A percentile compares a stretch with the other conserved stretches of the same genome.
These are phyloP conservation scores for Leccinum uliginosum DNA, from an alignment of 768 basidiomycete genomes.

Conservation along the genomic window DNA sequence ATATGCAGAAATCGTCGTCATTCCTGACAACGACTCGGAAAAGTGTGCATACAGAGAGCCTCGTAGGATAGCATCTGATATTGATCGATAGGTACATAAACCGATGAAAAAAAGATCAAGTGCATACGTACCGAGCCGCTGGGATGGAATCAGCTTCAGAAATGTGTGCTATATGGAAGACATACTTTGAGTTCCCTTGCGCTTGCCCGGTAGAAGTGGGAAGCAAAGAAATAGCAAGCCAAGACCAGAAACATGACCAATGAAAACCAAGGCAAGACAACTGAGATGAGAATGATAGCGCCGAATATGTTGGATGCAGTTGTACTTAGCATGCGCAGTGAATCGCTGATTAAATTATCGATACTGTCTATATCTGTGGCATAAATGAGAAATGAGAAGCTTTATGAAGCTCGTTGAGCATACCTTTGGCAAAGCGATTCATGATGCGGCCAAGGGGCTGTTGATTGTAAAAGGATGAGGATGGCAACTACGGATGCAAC, in stretches of 20 bases:
- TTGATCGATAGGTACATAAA: neutral
- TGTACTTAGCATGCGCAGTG: constrained; percentile 64
- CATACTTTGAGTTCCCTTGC: constrained; percentile 80
- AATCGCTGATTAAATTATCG: constrained; percentile 72
- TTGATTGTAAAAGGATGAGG: constrained; percentile 7
- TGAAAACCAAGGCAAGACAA: constrained; percentile 81
- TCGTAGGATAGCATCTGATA: constrained; percentile 74
- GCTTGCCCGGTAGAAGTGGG: constrained; percentile 79
- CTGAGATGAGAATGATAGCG: constrained; percentile 73
- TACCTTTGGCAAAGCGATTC: constrained; percentile 85
- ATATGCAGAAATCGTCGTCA: constrained; percentile 87
- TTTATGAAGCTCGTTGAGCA: neutral
- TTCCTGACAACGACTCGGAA: constrained; percentile 82
- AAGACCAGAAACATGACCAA: constrained; percentile 62
- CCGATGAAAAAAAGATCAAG: neutral
- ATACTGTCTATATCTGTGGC: constrained; percentile 67
- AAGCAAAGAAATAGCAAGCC: constrained; percentile 65
- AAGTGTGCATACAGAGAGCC: constrained; percentile 89
- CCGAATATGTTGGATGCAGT: constrained; percentile 67
- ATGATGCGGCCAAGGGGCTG: constrained; percentile 82
- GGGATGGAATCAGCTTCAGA: constrained; percentile 4
- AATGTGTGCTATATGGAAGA: neutral
- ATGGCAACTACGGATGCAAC: neutral
- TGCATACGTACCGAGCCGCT: constrained; percentile 49
- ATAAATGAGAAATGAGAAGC: neutral